These are phyloP conservation scores for Platanthera zijinensis DNA, from an alignment of 106 monocot species.

Conservation along the genomic window DNA sequence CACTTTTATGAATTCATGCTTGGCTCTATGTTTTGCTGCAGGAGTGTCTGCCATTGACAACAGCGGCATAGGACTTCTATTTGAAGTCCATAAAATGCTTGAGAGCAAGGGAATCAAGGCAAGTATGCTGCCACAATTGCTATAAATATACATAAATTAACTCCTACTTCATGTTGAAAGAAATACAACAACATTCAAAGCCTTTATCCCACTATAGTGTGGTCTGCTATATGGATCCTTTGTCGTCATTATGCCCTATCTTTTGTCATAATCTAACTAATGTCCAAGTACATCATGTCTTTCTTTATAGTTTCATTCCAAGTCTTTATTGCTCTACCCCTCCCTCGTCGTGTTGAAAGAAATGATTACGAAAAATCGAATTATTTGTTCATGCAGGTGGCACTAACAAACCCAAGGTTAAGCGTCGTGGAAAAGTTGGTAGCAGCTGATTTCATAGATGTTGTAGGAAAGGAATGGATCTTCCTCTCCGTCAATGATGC, in stretches of 20 bases:
- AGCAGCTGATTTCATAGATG: constrained; percentile 4
- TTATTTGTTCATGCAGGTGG: constrained; percentile 5
- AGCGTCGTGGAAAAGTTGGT: constrained; percentile 20
- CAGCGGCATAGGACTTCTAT: constrained; percentile 13
- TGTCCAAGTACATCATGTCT: no score
- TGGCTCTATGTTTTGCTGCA: background rate
- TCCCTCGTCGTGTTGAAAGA: background rate
- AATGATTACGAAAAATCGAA: background rate
- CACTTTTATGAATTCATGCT: background rate
- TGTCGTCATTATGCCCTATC: no score
- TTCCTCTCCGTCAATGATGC: constrained; percentile 18
- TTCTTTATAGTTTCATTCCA: no score
- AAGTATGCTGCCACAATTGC: background rate
- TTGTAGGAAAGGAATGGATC: constrained; percentile 16
- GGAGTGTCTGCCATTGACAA: constrained; percentile 20
- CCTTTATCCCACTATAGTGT: no score
- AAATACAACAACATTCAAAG: no score
- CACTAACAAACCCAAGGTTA: constrained; percentile 18
- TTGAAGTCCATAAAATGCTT: constrained; percentile 16
- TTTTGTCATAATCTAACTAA: no score
- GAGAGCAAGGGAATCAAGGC: constrained; percentile 10
- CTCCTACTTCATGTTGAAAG: background rate
- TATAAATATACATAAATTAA: background rate
- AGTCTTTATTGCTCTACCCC: no score
- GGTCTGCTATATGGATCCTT: no score